phyloP scores from a whole-genome alignment of 352 stramenopile genomes.

The Blastocystis sp. region DNA sequence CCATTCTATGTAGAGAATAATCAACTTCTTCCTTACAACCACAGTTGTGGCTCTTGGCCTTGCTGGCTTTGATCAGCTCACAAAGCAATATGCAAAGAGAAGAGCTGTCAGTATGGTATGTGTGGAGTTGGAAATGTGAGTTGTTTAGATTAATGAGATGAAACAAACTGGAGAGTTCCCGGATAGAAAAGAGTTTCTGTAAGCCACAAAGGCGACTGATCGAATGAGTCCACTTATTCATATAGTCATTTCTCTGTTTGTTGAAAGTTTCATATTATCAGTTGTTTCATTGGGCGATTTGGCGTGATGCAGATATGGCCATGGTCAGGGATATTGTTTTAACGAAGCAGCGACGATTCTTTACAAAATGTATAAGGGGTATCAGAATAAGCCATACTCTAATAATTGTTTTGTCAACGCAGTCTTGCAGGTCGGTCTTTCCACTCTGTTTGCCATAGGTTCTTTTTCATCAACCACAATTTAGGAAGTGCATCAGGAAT shows the following conservation, averaged over 20 bases:
- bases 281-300: neutral
- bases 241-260: neutral
- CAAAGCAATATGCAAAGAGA: conserved; percentile 54
- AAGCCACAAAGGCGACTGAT: neutral
- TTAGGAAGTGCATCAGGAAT: neutral
- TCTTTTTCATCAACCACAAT: conserved; percentile 38
- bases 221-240: neutral
- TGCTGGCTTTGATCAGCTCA: neutral
- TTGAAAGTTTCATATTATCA: neutral
- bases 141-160: conserved; percentile 24
- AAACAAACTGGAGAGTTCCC: conserved; percentile 15
- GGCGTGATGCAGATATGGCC: too few species aligned
- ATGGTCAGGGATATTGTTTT: too few species aligned
- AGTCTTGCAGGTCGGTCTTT: neutral
- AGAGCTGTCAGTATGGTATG: conserved; percentile 19
- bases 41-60: neutral
- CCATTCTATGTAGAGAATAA: neutral
- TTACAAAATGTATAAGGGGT: conserved; percentile 28
- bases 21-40: conserved; percentile 56
- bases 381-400: neutral
- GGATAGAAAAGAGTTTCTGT: conserved; percentile 43
- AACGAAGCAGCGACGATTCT: neutral
- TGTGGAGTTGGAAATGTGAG: neutral
- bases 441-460: neutral
- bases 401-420: conserved; percentile 55